Conservation (phyloP, 2,329 filamentous ascomycete genomes). For the Coniochaeta hoffmannii region DNA sequence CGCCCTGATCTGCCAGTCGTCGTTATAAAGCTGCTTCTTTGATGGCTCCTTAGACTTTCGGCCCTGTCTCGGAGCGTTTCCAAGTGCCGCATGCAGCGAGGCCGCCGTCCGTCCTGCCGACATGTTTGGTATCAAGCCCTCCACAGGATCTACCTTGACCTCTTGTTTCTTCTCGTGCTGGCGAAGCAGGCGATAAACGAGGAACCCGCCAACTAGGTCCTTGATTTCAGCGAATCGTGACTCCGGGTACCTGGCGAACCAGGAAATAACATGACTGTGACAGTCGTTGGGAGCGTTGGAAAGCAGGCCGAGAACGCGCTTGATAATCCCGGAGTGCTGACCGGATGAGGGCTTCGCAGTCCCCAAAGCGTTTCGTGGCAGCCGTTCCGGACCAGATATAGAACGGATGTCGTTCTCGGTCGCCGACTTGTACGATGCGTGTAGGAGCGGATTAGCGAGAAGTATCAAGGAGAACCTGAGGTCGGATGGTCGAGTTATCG, state of each 20-base stretch:
- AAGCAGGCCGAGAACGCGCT: slow-evolving; percentile 73
- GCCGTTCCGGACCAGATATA: background rate
- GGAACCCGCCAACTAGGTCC: slow-evolving; percentile 68
- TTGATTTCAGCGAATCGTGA: slow-evolving; percentile 64
- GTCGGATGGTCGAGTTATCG: slow-evolving; percentile 60
- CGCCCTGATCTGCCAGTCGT: slow-evolving; percentile 86
- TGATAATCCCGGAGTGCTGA: slow-evolving; percentile 76
- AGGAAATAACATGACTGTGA: slow-evolving; percentile 68
- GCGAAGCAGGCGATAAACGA: slow-evolving; percentile 71
- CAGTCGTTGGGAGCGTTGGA: slow-evolving; percentile 69
- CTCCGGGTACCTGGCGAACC: slow-evolving; percentile 67
- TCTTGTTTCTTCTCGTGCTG: slow-evolving; percentile 61
- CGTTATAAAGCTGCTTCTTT: slow-evolving; percentile 57
- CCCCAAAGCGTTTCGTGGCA: slow-evolving; percentile 10
- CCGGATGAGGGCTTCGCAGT: slow-evolving; percentile 42
- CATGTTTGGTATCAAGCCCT: slow-evolving; percentile 66
- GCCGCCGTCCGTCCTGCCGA: slow-evolving; percentile 58
- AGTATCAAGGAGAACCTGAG: slow-evolving; percentile 73
- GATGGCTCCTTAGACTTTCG: slow-evolving; percentile 49
- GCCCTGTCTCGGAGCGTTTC: slow-evolving; percentile 36
- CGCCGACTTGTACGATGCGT: slow-evolving; percentile 30
- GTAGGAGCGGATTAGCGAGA: slow-evolving; percentile 69
- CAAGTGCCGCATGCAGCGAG: slow-evolving; percentile 72
- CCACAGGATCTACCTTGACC: slow-evolving; percentile 51
- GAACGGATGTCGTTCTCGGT: background rate